Evolutionary conservation across 306 rosid species (phyloP), one percentile per base, ranked within the genome.

Genomic region (Morella rubra): DNA sequence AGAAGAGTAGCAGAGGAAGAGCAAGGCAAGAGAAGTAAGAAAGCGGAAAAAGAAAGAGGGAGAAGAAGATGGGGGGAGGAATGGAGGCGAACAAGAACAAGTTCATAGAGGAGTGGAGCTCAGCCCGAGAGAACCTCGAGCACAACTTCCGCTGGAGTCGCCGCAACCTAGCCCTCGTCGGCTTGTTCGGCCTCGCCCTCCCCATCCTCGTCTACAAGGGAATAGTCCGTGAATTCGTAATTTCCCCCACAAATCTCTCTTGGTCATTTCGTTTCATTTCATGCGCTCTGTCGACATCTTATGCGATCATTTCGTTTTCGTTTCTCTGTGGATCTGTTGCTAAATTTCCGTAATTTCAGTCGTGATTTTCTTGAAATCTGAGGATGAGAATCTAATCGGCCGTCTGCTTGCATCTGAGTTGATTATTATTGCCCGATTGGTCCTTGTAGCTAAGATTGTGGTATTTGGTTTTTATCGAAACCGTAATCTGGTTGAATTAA

Each of bases 81-180:
- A 92, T 95, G 99, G 99, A 91, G 79, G 79, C 93, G 8, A 78
- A 88, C 80, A 95, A 95, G 91, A 95, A 95, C 91, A 91, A 15
- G 75, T 87, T 76, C 87, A 92, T 95, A 2, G 99, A 95, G 77
- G 99, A 95, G 18, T 95, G 99, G 99, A 44, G 99, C 32, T 3
- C 89, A 8, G 99, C 85, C 0, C 84, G 99, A 76, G 99, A 95
- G 82, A 95, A 82, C 51, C 96, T 95, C 3, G 99, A 95, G 74
- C 73, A 82, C 62, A 95, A 95, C 81, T 95, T 95, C 89, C 92
- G 97, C 0, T 95, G 99, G 99, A 85, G 86, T 61, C 99, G 99
- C 74, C 99, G 99, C 73, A 95, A 95, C 59, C 76, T 95, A 0
- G 93, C 91, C 59, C 86, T 95, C 27, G 88, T 90, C 5, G 97